Base-by-base conservation (phyloP, 768 basidiomycete genomes). In the Boletus coccyginus region DNA sequence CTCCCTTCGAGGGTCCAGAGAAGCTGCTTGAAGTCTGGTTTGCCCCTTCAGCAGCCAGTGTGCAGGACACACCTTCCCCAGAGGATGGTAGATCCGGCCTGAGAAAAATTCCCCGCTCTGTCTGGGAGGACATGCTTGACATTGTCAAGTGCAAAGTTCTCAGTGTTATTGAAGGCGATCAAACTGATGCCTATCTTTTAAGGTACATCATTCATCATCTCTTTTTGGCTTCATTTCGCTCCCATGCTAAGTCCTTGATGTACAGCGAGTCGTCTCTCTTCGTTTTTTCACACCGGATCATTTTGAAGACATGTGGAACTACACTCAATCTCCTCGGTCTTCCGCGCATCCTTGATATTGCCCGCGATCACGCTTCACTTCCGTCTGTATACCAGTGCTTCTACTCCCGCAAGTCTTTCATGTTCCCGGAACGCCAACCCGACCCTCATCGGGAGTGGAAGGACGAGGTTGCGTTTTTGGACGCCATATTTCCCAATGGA, bases 21-120 rank as follows among this genome's bases (percentile, higher is more conserved):
- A 96, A 96, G 70, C 82, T 98, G 41, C 83, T 98, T 45, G 97
- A 99, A 76, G 84, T 98, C 48, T 98, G 97, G 97, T 98, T 98
- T 74, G 86, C 90, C 2, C 92, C 93, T 13, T 87, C 87, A 9
- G 74, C 86, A 7, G 78, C 81, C 10, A 73, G 80, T 29, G 77
- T 91, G 10, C 82, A 85, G 35, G 76, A 75, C 59, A 74, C 77
- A 41, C 70, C 68, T 16, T 59, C 62, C 42, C 62, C 71, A 46
- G 61, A 47, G 44, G 73, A 75, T 60, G 78, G 73, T 67, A 84
- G 79, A 70, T 73, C 74, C 21, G 97, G 97, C 38, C 81, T 99
- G 44, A 79, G 95, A 55, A 81, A 77, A 62, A 86, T 99, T 35
- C 78, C 84, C 62, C 78, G 86, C 56, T 72, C 78, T 32, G 77